Base-by-base conservation (phyloP, 148 eudicot genomes). In the Selenicereus undatus region DNA sequence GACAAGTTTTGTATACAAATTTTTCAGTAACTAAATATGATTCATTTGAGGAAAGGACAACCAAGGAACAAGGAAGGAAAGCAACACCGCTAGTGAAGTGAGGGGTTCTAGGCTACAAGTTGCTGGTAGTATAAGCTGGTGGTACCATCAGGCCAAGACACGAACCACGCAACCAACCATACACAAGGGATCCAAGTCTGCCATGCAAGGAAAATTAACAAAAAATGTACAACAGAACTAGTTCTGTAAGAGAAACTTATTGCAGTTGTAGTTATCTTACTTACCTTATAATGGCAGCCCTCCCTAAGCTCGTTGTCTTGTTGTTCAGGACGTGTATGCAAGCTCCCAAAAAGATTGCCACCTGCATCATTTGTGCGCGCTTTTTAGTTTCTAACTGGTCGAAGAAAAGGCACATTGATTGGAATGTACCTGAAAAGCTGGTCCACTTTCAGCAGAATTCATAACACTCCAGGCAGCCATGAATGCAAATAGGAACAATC, bases 391-490 rank as follows among this genome's bases (percentile, higher is more conserved):
- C n/a, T n/a, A n/a, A n/a, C n/a, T n/a, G n/a, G n/a, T n/a, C n/a
- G n/a, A n/a, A n/a, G 69, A 54, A 58, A 73, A 4, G 71, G 11
- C 13, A n/a, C 26, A 82, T 66, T 48, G n/a, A 60, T 1, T 27
- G 9, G 18, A 48, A 73, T 85, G 73, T 78, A 95, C 99, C 97
- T 93, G 99, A 78, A 95, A 95, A 84, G 99, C 99, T 78, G 99
- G 99, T 51, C 99, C 99, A 77, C 89, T 87, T 86, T 95, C 95
- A 65, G 97, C 93, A 69, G 97, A 91, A 65, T 93, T 95, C 88
- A 93, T 87, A 26, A 95, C 87, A 88, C 99, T 95, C 99, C 99
- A 95, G 76, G 91, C 86, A 74, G 97, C 99, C 91, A 95, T 92
- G 81, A 95, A 90, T 21, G 89, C 81, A 80, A 95, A 95, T 60